Evolutionary conservation across 257 asterid genomes (phyloP).

Genomic region (Nicotiana sylvestris): DNA sequence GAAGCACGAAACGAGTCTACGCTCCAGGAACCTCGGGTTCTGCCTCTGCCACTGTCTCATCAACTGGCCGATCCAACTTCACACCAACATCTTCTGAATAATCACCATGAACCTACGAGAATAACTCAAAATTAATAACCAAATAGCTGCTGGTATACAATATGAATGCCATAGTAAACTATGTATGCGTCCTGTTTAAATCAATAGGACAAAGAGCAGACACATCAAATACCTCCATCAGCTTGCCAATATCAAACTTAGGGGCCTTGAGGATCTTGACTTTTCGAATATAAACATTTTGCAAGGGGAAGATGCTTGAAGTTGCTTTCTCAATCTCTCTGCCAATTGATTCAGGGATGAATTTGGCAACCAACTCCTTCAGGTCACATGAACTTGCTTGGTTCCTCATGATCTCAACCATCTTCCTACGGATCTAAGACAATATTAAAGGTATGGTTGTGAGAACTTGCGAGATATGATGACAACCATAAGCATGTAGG

Average conservation of each 20-base stretch:
- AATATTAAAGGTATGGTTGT: neutral
- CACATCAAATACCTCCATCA: constrained; percentile 29
- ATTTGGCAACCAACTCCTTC: constrained; percentile 32
- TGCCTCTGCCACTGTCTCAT: constrained; percentile 10
- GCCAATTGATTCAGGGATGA: constrained; percentile 40
- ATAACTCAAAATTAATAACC: neutral
- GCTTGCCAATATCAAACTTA: constrained; percentile 33
- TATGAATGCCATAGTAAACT: neutral
- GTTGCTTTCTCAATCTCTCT: constrained; percentile 41
- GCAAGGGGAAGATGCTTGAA: constrained; percentile 34
- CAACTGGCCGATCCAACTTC: constrained; percentile 31
- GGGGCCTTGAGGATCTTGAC: constrained; percentile 40
- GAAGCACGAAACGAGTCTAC: neutral
- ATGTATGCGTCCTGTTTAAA: neutral
- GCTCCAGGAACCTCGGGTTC: constrained; percentile 15
- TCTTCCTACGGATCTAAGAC: constrained; percentile 29
- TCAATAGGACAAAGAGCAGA: neutral
- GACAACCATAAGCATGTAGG: neutral
- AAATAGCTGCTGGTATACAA: neutral
- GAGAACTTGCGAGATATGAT: neutral
- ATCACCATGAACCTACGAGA: constrained; percentile 32
- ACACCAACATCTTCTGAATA: constrained; percentile 35
- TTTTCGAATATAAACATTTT: constrained; percentile 33
- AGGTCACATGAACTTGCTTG: constrained; percentile 35
- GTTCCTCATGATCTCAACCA: constrained; percentile 36